Percentiles rank a stretch among this genome's conserved stretches.
phyloP scores from a whole-genome alignment of 768 basidiomycete genomes.

The Royoungia palumana region DNA sequence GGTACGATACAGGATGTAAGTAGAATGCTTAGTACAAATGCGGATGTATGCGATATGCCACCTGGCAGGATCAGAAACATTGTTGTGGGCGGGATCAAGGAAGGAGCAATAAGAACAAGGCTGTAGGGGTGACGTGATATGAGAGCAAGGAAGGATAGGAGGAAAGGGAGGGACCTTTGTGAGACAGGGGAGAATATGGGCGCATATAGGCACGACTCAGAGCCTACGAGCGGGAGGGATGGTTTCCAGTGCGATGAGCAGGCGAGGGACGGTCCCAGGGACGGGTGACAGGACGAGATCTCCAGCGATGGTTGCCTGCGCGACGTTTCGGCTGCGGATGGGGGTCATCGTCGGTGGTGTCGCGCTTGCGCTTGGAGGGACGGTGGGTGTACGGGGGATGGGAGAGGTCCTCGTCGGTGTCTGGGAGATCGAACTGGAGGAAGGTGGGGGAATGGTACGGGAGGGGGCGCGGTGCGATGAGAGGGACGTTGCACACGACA shows the following conservation, averaged over 20 bases:
- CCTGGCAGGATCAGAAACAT: constrained; percentile 2
- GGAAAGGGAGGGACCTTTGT: constrained; percentile 3
- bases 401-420: constrained; percentile 67
- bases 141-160: constrained; percentile 10
- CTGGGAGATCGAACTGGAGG: constrained; percentile 64
- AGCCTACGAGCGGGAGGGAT: constrained; percentile 14
- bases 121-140: constrained; percentile 10
- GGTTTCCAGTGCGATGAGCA: constrained; percentile 17
- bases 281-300: constrained; percentile 16
- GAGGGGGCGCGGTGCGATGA: constrained; percentile 64
- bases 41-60: constrained; percentile 14
- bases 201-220: constrained; percentile 7
- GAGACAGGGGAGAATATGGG: neutral
- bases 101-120: constrained; percentile 6
- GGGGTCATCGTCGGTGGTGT: constrained; percentile 10
- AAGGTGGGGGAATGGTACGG: constrained; percentile 69
- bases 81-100: constrained; percentile 5
- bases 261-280: constrained; percentile 6
- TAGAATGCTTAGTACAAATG: constrained; percentile 28
- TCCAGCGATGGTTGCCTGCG: constrained; percentile 12
- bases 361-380: constrained; percentile 54
- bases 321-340: constrained; percentile 26
- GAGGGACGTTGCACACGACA: constrained; percentile 64
- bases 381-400: constrained; percentile 62
- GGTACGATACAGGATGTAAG: constrained; percentile 26